Conservation (phyloP, 768 basidiomycete species). For the Panus rudis region DNA sequence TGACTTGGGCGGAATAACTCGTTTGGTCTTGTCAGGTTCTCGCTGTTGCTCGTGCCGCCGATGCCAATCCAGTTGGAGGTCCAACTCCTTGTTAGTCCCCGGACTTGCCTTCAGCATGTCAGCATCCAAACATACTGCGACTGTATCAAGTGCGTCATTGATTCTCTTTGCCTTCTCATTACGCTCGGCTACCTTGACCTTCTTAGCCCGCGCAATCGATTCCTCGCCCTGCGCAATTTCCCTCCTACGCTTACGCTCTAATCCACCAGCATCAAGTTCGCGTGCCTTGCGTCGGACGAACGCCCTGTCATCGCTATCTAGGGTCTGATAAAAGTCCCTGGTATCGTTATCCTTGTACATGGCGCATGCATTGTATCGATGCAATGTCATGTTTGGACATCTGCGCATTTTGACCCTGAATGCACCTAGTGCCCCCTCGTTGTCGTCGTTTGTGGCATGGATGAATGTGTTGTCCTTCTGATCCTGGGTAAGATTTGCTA, state of each 20-base stretch:
- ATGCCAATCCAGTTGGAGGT: background rate
- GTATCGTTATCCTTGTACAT: slow-evolving; percentile 3
- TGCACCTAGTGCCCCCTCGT: slow-evolving; percentile 21
- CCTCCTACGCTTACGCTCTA: background rate
- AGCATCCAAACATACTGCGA: too few relatives aligned
- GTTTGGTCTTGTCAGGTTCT: too few relatives aligned
- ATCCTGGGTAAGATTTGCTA: slow-evolving; percentile 7
- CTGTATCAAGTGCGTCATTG: too few relatives aligned
- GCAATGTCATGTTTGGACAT: slow-evolving; percentile 1
- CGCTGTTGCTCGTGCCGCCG: background rate
- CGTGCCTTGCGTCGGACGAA: background rate
- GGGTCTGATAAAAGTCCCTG: background rate
- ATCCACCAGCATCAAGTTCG: background rate
- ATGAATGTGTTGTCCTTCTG: slow-evolving; percentile 6
- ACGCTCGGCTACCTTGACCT: background rate
- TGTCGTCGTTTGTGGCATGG: slow-evolving; percentile 22
- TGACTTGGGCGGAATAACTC: background rate
- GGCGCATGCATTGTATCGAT: slow-evolving; percentile 7
- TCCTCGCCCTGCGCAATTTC: too few relatives aligned
- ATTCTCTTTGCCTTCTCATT: background rate
- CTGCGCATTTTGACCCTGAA: background rate
- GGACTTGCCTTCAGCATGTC: background rate
- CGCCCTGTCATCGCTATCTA: background rate
- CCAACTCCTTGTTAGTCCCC: background rate
- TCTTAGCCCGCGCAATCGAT: too few relatives aligned